Base-by-base conservation (phyloP, 805 yeast genomes). In the Wickerhamiella brachini region DNA sequence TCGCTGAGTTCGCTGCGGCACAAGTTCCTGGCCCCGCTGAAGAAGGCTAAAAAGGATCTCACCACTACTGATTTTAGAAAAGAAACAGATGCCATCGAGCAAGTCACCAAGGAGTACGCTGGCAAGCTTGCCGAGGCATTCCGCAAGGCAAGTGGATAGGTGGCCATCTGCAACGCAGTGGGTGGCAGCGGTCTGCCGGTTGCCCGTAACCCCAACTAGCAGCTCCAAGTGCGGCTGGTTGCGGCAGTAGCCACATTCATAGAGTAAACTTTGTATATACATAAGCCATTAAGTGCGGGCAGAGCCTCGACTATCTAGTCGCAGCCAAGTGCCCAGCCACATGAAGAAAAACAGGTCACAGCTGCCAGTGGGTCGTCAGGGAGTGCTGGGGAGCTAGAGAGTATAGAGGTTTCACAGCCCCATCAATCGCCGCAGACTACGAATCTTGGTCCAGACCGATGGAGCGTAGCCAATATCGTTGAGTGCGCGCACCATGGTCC, bases 401-500 rank as follows among this genome's bases (percentile, higher is more conserved):
- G 26, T 8, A 5, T 5, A 24, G 26, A 24, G 8, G 26, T 24
- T 20, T n/a, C n/a, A 45, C 7, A 45, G 29, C 7, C 47, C 47
- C 39, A 83, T 80, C 56, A 79, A 59, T 0, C 76, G 70, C 49
- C 76, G 70, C 41, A 80, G 56, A 3, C 81, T 76, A 57, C 77
- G 78, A 41, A 78, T 58, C 59, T 77, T 78, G 55, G 79, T 79
- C 93, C 95, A 85, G 42, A 74, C 56, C 49, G 90, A 78, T 49
- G 68, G 51, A 12, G 65, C 75, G 57, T 93, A 93, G 23, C 95
- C 94, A 22, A 89, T 90, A 42, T 76, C 75, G 62, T 88, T 89
- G 65, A 93, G 75, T 37, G 85, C 80, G 53, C 76, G 76, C 5
- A 93, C 93, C 69, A 93, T 85, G 18, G 73, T 74, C 97, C 97